Evolutionary conservation across 768 basidiomycete genomes (phyloP).

Genomic region (Dentipellis fragilis): DNA sequence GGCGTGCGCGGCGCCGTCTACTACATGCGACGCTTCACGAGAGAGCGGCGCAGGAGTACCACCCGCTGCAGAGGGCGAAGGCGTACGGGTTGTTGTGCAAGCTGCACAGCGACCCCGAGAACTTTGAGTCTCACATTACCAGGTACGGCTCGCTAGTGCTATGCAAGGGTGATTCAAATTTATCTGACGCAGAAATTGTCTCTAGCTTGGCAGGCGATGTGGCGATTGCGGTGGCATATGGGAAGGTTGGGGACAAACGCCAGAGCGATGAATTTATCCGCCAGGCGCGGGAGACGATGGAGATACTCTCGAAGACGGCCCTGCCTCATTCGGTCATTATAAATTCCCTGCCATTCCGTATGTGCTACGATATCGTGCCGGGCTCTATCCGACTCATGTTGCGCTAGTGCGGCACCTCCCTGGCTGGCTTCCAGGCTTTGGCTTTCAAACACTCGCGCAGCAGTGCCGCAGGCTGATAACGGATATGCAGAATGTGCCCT

Average conservation of each 20-base stretch:
- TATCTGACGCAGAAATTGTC: background rate
- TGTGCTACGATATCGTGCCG: background rate
- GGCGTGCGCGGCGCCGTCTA: background rate
- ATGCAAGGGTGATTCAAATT: no score
- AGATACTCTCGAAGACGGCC: background rate
- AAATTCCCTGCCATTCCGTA: background rate
- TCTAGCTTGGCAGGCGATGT: background rate
- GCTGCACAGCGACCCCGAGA: background rate
- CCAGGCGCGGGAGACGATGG: background rate
- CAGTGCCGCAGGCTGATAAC: background rate
- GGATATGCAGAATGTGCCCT: background rate
- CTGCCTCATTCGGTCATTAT: background rate
- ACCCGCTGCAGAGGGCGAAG: background rate
- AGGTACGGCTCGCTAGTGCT: background rate
- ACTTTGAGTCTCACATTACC: background rate
- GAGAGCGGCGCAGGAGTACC: background rate
- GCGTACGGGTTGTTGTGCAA: background rate
- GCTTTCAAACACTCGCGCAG: background rate
- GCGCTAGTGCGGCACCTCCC: background rate
- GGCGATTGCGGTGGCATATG: background rate
- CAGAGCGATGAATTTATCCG: background rate
- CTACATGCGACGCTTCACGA: background rate
- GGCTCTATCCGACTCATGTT: background rate
- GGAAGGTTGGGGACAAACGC: background rate
- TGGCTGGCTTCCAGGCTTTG: background rate